Percentiles rank a stretch among this genome's conserved stretches.
phyloP scores from a whole-genome alignment of 2,329 filamentous ascomycete species.

The Aspergillus texensis region DNA sequence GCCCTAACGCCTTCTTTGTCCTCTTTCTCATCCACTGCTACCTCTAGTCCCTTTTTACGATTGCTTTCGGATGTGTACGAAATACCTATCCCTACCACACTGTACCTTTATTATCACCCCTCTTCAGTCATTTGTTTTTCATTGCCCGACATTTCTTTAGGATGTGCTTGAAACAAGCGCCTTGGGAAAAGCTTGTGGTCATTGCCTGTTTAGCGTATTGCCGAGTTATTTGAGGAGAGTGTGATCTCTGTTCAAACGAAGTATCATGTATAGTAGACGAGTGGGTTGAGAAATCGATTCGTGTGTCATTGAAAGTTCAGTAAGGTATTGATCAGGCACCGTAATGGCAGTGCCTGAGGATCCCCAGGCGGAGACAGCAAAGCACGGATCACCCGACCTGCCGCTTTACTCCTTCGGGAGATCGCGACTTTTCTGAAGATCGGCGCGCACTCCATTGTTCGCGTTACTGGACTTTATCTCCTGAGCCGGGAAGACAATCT shows the following conservation, averaged over 20 bases:
- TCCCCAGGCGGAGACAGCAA: constrained; percentile 14
- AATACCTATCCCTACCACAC: constrained; percentile 4
- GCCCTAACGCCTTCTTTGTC: not conserved
- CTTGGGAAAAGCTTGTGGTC: not conserved
- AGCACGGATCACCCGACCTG: constrained; percentile 38
- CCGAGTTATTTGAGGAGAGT: not conserved
- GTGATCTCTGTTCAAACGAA: constrained; percentile 4
- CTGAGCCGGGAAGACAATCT: not conserved
- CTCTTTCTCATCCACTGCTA: constrained; percentile 6
- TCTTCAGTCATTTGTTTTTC: not conserved
- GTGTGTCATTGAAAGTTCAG: not conserved
- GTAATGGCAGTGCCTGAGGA: not conserved
- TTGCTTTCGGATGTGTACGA: constrained; percentile 5
- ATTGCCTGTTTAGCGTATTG: constrained; percentile 1
- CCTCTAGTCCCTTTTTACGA: constrained; percentile 11
- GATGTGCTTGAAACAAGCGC: not conserved
- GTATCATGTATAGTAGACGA: constrained; percentile 23
- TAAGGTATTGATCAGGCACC: not conserved
- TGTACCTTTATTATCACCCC: constrained; percentile 5
- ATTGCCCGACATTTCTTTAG: not conserved
- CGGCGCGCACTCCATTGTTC: constrained; percentile 28
- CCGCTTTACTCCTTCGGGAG: constrained; percentile 32
- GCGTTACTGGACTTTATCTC: constrained; percentile 18
- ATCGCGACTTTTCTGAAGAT: constrained; percentile 40
- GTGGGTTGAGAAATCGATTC: constrained; percentile 5